Base-by-base conservation (phyloP, 176 grass and related monocot genomes). In the Avena eriantha region DNA sequence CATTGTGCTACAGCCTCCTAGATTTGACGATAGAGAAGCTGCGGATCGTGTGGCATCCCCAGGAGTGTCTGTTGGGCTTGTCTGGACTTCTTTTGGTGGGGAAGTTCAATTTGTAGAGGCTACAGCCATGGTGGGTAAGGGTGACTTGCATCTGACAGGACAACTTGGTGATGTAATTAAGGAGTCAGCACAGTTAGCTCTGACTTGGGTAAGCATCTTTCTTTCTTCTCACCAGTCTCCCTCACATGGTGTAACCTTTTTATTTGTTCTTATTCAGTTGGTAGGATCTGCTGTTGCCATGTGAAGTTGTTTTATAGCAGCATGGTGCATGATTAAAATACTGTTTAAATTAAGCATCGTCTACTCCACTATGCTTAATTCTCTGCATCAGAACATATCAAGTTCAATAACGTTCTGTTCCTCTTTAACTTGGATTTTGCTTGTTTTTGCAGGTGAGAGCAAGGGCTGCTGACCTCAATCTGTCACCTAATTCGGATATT, bases 101-200 rank as follows among this genome's bases (percentile, higher is more conserved):
- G 94, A 99, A 49, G 92, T 99, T 87, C 94, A 99, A 29, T 96
- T 99, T 80, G 94, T 99, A 36, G 97, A 99, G 85, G 97, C 97
- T 79, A 90, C 92, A 55, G 45, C 79, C 41, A 99, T 99, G 97
- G 92, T 90, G n/a, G 97, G 97, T 68, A 99, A 96, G 86, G 97
- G 97, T 36, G 97, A 99, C n/a, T 84, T 99, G 87, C 97, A 94
- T 92, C 76, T 96, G 60, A 99, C 97, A 31, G 97, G 97, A 71
- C 97, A 99, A 85, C 97, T 99, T 81, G 97, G 97, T 63, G 97
- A 96, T 93, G 94, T 99, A 82, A 99, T 99, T 75, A 99, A 99
- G 87, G 97, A 99, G 85, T 99, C 97, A 23, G 97, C 97, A 35
- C 94, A 99, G 81, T 89, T 99, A 88, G 94, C 97, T 90, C 91